Conservation (phyloP, 1,284 basidiomycete species). For the Fomitopsis schrenkii region DNA sequence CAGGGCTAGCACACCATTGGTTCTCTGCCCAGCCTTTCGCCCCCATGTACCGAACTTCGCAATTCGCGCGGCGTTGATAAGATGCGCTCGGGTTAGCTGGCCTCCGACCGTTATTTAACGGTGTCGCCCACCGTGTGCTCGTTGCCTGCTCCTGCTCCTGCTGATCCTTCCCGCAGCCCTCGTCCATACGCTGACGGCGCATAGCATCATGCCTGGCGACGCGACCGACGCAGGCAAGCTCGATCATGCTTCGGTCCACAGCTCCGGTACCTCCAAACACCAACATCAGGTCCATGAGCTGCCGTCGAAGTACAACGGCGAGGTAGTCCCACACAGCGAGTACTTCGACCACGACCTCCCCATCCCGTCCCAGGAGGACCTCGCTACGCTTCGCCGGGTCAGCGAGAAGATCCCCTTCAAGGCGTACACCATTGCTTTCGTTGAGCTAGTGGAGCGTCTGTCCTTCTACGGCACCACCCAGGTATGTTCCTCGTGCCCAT, state of each 20-base stretch:
- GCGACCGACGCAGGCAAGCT: neutral
- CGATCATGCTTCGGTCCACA: neutral
- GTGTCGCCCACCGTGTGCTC: neutral
- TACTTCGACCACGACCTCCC: conserved; percentile 49
- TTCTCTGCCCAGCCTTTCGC: neutral
- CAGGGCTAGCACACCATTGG: neutral
- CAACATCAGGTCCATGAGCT: neutral
- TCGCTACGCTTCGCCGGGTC: conserved; percentile 54
- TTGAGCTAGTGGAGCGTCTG: conserved; percentile 75
- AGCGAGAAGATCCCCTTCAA: conserved; percentile 60
- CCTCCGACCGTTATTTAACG: neutral
- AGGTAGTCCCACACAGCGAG: neutral
- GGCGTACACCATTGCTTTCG: conserved; percentile 44
- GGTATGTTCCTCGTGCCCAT: conserved; percentile 50
- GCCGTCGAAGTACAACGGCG: neutral
- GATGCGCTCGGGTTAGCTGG: neutral
- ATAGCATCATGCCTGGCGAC: neutral
- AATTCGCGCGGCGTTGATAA: neutral
- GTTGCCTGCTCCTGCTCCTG: neutral
- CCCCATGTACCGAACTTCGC: neutral
- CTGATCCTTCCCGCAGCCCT: neutral
- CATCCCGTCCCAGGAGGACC: conserved; percentile 70
- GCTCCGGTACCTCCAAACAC: neutral
- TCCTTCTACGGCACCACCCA: conserved; percentile 58
- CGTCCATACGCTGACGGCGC: neutral